These are phyloP conservation scores for Ceratocystis variospora DNA, from an alignment of 2,329 filamentous ascomycete genomes.

Conservation along the genomic window DNA sequence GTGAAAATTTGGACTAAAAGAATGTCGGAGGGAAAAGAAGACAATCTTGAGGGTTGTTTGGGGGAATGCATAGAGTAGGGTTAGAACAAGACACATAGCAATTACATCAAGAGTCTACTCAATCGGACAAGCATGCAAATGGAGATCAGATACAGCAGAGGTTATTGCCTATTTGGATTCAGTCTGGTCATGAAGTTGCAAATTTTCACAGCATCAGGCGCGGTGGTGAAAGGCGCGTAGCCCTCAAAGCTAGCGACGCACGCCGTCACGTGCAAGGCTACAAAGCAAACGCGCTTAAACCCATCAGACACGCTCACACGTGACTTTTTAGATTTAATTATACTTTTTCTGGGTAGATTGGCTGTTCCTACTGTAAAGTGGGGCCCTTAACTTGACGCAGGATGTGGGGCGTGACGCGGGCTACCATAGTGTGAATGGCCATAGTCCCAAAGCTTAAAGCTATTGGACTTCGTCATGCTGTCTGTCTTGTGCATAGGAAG, in stretches of 20 bases:
- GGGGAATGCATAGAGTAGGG: not conserved
- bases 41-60: not conserved
- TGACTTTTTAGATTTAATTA: not conserved
- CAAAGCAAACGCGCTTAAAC: not conserved
- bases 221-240: not conserved
- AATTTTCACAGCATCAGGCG: not conserved
- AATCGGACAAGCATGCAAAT: not conserved
- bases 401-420: not conserved
- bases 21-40: not conserved
- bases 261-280: not conserved
- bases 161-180: too few relatives aligned
- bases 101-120: too few relatives aligned
- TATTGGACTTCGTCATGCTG: not conserved
- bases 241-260: too few relatives aligned
- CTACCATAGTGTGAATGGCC: not conserved
- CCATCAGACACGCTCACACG: not conserved
- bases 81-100: not conserved
- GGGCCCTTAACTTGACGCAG: not conserved
- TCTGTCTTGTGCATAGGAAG: not conserved
- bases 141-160: too few relatives aligned
- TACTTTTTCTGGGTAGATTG: not conserved
- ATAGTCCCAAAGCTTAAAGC: not conserved
- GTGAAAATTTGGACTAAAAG: not conserved
- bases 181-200: not conserved
- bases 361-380: not conserved